Evolutionary conservation across 108 stramenopile genomes (phyloP).

Genomic region (Aurantiochytrium sp.): DNA sequence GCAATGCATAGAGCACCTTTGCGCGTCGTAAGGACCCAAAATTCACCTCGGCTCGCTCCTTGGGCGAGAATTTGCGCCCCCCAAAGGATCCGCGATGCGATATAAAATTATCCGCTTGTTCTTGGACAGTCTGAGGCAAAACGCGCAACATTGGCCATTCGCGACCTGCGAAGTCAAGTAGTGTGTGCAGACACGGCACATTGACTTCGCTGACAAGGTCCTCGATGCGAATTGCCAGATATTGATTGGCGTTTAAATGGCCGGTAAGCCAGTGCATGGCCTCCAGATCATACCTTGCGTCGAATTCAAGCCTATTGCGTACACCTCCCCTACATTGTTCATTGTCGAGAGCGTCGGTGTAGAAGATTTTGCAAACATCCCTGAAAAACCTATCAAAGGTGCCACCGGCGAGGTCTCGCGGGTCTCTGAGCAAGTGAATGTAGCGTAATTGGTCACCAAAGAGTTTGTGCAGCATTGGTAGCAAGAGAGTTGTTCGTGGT

Average conservation of each 20-base stretch:
- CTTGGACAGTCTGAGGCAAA: background rate
- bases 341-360: background rate
- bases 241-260: background rate
- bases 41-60: background rate
- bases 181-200: background rate
- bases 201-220: background rate
- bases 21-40: background rate
- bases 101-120: background rate
- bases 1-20: background rate
- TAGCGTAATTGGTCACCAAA: background rate
- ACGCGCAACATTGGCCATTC: background rate
- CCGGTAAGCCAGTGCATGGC: background rate
- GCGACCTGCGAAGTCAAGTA: background rate
- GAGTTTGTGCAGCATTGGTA: background rate
- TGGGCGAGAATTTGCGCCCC: background rate
- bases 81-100: background rate
- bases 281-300: background rate
- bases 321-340: background rate
- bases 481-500: background rate
- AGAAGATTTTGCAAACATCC: background rate
- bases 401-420: background rate
- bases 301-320: background rate
- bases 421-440: background rate
- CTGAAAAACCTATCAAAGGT: background rate
- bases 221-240: background rate